Evolutionary conservation across 768 basidiomycete genomes (phyloP).

Genomic region (Leccinellum rugosiceps): DNA sequence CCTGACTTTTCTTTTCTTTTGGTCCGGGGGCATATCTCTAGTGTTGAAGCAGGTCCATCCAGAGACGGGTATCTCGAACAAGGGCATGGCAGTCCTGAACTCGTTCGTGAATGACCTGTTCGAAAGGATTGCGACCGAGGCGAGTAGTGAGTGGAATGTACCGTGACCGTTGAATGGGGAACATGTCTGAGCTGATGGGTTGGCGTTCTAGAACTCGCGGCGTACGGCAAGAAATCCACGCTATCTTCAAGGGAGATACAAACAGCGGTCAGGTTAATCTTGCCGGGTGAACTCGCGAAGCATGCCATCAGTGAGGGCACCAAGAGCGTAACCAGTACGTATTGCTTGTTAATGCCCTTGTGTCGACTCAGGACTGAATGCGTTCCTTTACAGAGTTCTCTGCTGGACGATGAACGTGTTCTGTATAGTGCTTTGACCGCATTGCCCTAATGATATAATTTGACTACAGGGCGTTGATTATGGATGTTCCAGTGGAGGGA

Average conservation of each 20-base stretch:
- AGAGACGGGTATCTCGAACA: constrained; percentile 72
- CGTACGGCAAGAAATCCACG: constrained; percentile 71
- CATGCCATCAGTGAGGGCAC: constrained; percentile 77
- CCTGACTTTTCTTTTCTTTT: neutral
- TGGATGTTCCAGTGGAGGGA: neutral
- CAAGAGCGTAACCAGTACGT: constrained; percentile 52
- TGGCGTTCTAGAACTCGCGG: constrained; percentile 47
- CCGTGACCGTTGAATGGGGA: neutral
- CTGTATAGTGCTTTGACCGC: neutral
- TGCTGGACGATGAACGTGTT: constrained; percentile 13
- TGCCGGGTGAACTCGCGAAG: constrained; percentile 70
- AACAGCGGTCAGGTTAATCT: constrained; percentile 64
- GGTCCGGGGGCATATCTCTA: neutral
- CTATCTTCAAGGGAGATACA: constrained; percentile 74
- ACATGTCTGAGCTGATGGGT: neutral
- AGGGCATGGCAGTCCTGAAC: constrained; percentile 56
- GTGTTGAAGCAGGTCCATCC: constrained; percentile 74
- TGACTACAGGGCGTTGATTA: neutral
- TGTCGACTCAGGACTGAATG: neutral
- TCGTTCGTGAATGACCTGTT: constrained; percentile 65
- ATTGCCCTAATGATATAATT: neutral
- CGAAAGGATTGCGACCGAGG: constrained; percentile 54
- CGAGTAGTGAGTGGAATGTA: constrained; percentile 39
- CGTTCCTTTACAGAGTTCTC: constrained; percentile 24
- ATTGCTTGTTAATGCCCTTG: neutral